phyloP scores from a whole-genome alignment of 1,139 yeast genomes.

The Magnusiomyces magnusii region DNA sequence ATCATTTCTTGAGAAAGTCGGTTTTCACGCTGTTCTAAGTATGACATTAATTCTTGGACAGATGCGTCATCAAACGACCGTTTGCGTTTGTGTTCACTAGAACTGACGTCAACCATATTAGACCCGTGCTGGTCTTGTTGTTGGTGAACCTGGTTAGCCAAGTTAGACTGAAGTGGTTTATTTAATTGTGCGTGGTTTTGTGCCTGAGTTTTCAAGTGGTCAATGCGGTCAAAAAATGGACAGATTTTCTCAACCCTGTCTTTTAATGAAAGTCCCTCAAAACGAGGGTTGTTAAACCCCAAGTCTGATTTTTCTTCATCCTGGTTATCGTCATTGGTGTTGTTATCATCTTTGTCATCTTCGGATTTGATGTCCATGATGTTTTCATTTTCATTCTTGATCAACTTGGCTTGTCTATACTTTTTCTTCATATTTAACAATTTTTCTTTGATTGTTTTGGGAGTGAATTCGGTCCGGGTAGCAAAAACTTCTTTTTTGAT shows the following conservation, averaged over 20 bases:
- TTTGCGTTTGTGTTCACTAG: background rate
- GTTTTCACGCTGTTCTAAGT: background rate
- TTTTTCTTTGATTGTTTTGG: slow-evolving; percentile 16
- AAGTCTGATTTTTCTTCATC: background rate
- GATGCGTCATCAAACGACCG: background rate
- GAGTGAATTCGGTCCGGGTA: slow-evolving; percentile 13
- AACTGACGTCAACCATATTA: background rate
- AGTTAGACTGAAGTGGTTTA: background rate
- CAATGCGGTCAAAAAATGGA: slow-evolving; percentile 15
- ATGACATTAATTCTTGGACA: background rate
- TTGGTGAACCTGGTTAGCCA: background rate
- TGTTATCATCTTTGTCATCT: background rate
- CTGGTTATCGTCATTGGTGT: background rate
- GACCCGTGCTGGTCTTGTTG: no score
- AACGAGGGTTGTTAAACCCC: background rate
- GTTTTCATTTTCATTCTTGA: slow-evolving; percentile 7
- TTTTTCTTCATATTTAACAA: slow-evolving; percentile 17
- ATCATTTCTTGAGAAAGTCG: background rate
- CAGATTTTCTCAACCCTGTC: slow-evolving; percentile 13
- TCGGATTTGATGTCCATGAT: background rate
- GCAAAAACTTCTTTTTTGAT: slow-evolving; percentile 15
- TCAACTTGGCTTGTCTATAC: slow-evolving; percentile 12
- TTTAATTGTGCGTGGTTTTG: background rate
- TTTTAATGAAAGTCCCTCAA: slow-evolving; percentile 3
- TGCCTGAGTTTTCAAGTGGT: slow-evolving; percentile 6